Base-by-base conservation (phyloP, 148 eudicot species). In the Cornus suecica region DNA sequence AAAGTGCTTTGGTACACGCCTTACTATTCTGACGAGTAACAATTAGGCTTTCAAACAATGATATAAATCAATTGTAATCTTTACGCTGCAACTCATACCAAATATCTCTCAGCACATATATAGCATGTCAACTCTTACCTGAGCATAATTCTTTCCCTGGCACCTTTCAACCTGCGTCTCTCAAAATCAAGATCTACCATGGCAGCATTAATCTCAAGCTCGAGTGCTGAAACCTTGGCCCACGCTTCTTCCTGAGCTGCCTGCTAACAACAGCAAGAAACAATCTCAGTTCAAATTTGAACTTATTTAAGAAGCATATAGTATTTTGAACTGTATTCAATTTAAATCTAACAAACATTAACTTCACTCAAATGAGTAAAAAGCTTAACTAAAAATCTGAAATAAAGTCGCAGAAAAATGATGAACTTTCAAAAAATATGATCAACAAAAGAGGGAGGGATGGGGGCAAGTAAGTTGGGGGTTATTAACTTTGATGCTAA, bases 221-320 rank as follows among this genome's bases (percentile, higher is more conserved):
- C 97, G 76, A 95, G 97, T 60, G 88, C 88, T 41, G 99, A 95
- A 68, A 89, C 97, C 86, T 95, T 95, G 65, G 94, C 92, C 99
- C 99, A 92, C 65, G 99, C 99, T 83, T 95, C 99, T 84, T 95
- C 99, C 85, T 97, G 92, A 77, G 97, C 97, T 73, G 97, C 94
- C 99, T 92, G 97, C 99, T 92, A 90, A 83, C 89, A 88, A 79
- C 89, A 84, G 73, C 75, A 87, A 82, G 70, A 77, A 69, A 73
- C 75, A 68, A 77, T 52, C 76, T 83, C 84, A 80, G 80, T 82
- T 82, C 58, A 73, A 79, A 64, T 71, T n/a, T 20, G 23, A 69
- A 77, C 41, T 29, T 24, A 10, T 26, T 42, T 13, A 24, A 42
- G 32, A 58, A 14, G 30, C 10, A 29, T 45, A 28, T n/a, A 60